Evolutionary conservation across 2,329 filamentous ascomycete species (phyloP).

Genomic region (Arachnomyces sp.): DNA sequence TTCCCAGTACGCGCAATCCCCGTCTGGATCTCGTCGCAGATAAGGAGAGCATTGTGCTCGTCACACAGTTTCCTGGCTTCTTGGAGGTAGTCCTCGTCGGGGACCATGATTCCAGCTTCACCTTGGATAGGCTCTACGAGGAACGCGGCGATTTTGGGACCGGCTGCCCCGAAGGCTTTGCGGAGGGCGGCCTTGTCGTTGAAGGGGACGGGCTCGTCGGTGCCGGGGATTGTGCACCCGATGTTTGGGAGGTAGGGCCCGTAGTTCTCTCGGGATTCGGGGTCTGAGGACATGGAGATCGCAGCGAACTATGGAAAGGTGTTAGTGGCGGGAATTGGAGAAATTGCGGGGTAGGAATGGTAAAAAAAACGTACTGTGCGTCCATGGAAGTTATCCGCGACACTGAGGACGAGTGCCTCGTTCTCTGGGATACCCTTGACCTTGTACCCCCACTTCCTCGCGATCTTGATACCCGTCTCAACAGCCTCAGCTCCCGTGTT

Average conservation of each 20-base stretch:
- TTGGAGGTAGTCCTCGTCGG: slow-evolving; percentile 76
- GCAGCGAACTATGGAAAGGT: slow-evolving; percentile 63
- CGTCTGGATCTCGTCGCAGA: slow-evolving; percentile 98
- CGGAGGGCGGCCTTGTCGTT: slow-evolving; percentile 77
- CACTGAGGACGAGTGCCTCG: slow-evolving; percentile 76
- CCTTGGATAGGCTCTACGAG: slow-evolving; percentile 96
- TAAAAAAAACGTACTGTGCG: slow-evolving; percentile 59
- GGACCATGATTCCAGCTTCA: slow-evolving; percentile 92
- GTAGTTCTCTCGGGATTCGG: slow-evolving; percentile 93
- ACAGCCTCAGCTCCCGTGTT: slow-evolving; percentile 96
- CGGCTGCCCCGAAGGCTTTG: slow-evolving; percentile 68
- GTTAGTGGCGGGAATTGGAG: slow-evolving; percentile 12
- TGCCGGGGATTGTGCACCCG: slow-evolving; percentile 66
- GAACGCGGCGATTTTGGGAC: slow-evolving; percentile 81
- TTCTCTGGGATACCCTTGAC: slow-evolving; percentile 79
- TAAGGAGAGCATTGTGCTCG: slow-evolving; percentile 90
- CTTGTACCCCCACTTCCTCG: slow-evolving; percentile 97
- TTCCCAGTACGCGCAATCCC: slow-evolving; percentile 91
- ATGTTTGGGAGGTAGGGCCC: slow-evolving; percentile 89
- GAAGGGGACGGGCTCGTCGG: slow-evolving; percentile 70
- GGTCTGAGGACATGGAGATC: slow-evolving; percentile 89
- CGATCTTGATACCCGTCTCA: slow-evolving; percentile 92
- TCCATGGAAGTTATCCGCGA: slow-evolving; percentile 90
- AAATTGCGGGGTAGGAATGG: background rate
- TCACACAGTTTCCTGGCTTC: slow-evolving; percentile 78